Conservation (phyloP, 2,329 filamentous ascomycete genomes). For the Colletotrichum endophyticum region DNA sequence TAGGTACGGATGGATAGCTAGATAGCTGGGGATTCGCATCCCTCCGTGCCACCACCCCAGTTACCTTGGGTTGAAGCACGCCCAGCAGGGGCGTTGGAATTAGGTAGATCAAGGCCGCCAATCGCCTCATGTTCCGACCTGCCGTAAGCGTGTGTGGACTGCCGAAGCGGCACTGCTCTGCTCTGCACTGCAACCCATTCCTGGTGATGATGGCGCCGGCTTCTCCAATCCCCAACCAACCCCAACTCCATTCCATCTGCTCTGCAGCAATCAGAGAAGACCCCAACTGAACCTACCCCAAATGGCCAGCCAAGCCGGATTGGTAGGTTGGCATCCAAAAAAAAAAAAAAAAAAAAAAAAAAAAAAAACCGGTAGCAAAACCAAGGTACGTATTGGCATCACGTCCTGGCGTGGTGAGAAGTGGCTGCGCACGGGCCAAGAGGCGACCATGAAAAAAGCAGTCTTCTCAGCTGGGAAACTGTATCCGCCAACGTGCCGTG, state of each 20-base stretch:
- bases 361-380: too few species aligned
- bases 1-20: not conserved
- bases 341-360: too few species aligned
- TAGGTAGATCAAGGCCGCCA: not conserved
- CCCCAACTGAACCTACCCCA: too few species aligned
- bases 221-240: not conserved
- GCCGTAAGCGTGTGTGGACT: slow-evolving; percentile 3
- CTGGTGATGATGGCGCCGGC: not conserved
- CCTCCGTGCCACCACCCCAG: not conserved
- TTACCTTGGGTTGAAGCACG: not conserved
- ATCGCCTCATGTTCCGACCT: not conserved
- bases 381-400: not conserved
- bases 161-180: not conserved
- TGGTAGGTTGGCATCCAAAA: too few species aligned
- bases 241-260: not conserved
- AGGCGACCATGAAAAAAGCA: not conserved
- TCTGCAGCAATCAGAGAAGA: too few species aligned
- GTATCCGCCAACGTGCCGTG: not conserved
- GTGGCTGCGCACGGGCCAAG: not conserved
- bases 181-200: not conserved
- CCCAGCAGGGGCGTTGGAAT: not conserved
- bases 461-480: not conserved
- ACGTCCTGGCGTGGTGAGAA: not conserved
- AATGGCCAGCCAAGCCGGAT: too few species aligned
- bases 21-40: too few species aligned